Evolutionary conservation across 1,139 yeast species (phyloP).

Genomic region (Lodderomyces parapsilosis): DNA sequence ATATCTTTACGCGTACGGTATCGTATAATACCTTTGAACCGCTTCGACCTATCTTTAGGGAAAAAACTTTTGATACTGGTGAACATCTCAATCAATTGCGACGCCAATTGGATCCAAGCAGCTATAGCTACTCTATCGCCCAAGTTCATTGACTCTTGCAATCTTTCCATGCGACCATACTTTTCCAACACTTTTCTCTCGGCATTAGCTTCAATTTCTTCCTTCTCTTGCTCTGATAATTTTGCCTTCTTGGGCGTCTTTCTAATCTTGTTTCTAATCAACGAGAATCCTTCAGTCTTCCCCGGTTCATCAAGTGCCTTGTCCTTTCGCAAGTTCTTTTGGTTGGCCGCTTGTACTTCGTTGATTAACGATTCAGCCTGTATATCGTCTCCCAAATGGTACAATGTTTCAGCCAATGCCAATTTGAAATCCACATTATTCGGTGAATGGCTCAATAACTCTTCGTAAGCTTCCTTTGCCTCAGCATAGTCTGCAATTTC

Average conservation of each 20-base stretch:
- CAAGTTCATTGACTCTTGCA: conserved; percentile 51
- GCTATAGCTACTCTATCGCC: conserved; percentile 64
- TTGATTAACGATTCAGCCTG: conserved; percentile 58
- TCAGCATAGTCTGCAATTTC: conserved; percentile 68
- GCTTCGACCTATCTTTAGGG: conserved; percentile 68
- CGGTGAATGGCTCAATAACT: conserved; percentile 58
- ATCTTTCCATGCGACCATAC: conserved; percentile 58
- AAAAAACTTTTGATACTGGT: conserved; percentile 75
- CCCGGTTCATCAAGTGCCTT: conserved; percentile 12
- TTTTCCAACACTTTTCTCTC: conserved; percentile 63
- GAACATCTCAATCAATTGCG: conserved; percentile 80
- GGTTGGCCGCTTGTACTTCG: conserved; percentile 37
- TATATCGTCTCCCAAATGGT: conserved; percentile 64
- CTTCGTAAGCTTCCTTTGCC: conserved; percentile 66
- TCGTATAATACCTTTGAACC: conserved; percentile 65
- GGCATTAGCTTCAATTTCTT: conserved; percentile 58
- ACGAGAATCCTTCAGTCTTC: conserved; percentile 16
- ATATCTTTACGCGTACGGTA: conserved; percentile 60
- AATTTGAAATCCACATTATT: conserved; percentile 70
- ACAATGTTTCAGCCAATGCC: conserved; percentile 79
- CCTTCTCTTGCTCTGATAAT: conserved; percentile 54
- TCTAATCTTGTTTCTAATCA: conserved; percentile 26
- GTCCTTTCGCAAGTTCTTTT: conserved; percentile 3
- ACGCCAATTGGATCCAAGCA: conserved; percentile 83
- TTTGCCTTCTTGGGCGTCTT: conserved; percentile 22